These are phyloP conservation scores for Leptographium galeiforme DNA, from an alignment of 2,329 filamentous ascomycete species.

Conservation along the genomic window DNA sequence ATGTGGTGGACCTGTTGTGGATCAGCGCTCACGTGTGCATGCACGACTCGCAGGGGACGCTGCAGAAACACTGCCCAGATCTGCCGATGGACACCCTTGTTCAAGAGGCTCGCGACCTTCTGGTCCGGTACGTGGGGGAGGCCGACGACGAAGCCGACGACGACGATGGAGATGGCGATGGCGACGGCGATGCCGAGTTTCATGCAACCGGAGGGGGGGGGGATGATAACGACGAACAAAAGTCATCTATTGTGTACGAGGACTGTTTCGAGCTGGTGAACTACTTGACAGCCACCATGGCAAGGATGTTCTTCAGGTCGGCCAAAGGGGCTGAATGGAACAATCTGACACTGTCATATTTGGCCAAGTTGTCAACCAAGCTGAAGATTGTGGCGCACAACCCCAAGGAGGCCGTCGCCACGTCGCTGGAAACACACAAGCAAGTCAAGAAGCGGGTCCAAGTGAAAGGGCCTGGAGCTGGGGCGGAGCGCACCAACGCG, in stretches of 20 bases:
- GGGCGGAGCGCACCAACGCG: not conserved
- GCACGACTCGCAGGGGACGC: not conserved
- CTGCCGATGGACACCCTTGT: not conserved
- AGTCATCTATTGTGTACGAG: not conserved
- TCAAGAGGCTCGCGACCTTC: not conserved
- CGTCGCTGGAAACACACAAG: not conserved
- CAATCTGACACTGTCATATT: not conserved
- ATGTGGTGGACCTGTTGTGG: not conserved
- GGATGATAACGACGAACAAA: not conserved
- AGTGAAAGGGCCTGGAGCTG: not conserved
- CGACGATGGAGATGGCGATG: too few relatives aligned
- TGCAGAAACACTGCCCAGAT: not conserved
- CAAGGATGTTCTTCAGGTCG: not conserved
- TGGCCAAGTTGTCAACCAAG: constrained; percentile 1
- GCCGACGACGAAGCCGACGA: too few relatives aligned
- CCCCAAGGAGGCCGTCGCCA: not conserved
- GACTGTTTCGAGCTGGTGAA: not conserved
- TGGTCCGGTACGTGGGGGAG: not conserved
- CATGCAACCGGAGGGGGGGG: not conserved
- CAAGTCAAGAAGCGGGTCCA: not conserved
- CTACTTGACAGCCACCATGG: not conserved
- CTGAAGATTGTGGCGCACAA: not conserved
- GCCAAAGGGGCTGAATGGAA: not conserved
- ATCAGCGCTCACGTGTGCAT: not conserved
- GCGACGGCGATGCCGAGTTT: not conserved